A percentile compares a stretch with the other conserved stretches of the same genome.
These are phyloP conservation scores for Lodderomyces pseudojiufengensis DNA, from an alignment of 1,139 yeast genomes.

Conservation along the genomic window DNA sequence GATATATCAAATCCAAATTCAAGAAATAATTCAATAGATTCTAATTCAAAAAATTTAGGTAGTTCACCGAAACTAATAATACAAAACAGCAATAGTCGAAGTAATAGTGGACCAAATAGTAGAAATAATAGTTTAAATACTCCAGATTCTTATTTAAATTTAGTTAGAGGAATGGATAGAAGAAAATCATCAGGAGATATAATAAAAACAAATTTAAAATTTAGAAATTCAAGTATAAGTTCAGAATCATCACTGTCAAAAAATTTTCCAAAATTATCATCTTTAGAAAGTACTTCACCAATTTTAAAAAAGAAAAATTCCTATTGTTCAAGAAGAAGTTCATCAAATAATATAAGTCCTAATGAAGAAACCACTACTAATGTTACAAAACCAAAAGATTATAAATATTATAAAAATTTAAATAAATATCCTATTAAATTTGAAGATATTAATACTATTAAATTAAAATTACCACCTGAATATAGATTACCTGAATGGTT, in stretches of 20 bases:
- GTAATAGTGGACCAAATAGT: constrained; percentile 13
- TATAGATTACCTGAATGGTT: constrained; percentile 71
- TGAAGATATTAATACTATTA: constrained; percentile 38
- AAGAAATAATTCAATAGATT: constrained; percentile 3
- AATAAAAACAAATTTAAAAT: constrained; percentile 21
- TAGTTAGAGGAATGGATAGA: constrained; percentile 24
- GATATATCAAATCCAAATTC: constrained; percentile 1
- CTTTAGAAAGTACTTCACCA: constrained; percentile 10
- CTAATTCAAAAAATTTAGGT: neutral
- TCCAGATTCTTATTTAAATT: constrained; percentile 20
- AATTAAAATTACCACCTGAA: constrained; percentile 58
- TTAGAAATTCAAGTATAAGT: constrained; percentile 14
- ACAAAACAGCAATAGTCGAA: neutral
- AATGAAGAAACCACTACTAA: too few relatives aligned
- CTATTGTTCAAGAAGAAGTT: neutral
- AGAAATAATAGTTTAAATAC: constrained; percentile 25
- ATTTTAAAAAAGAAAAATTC: constrained; percentile 6
- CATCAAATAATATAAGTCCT: too few relatives aligned
- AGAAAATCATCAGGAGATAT: constrained; percentile 32
- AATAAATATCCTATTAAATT: constrained; percentile 27
- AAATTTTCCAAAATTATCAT: constrained; percentile 2
- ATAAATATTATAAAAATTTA: constrained; percentile 36
- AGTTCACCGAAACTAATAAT: constrained; percentile 23
- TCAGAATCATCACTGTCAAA: constrained; percentile 1
- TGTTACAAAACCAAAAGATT: constrained; percentile 26